Percentiles rank a stretch among this genome's conserved stretches.
These are phyloP conservation scores for Candida sakaeoensis DNA, from an alignment of 805 yeast species.

Conservation along the genomic window DNA sequence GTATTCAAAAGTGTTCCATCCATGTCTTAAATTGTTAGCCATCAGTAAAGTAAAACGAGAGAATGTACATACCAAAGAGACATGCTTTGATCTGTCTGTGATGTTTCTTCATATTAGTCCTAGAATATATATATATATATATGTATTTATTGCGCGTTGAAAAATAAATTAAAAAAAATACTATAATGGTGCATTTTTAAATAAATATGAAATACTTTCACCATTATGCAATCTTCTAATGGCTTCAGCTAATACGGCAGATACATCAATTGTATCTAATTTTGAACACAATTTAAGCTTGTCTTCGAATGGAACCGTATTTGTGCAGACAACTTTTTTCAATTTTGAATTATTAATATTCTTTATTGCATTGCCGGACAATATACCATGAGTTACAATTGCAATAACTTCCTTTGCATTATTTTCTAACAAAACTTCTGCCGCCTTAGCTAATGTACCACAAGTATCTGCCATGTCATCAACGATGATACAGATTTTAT, in stretches of 20 bases:
- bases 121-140: not conserved
- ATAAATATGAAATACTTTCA: conserved; percentile 77
- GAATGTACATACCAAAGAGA: conserved; percentile 55
- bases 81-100: conserved; percentile 49
- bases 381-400: conserved; percentile 78
- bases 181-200: conserved; percentile 60
- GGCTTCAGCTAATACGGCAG: conserved; percentile 75
- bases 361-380: conserved; percentile 69
- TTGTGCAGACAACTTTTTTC: conserved; percentile 71
- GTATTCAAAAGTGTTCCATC: conserved; percentile 92
- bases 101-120: not conserved
- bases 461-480: conserved; percentile 93
- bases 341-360: conserved; percentile 67
- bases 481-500: conserved; percentile 70
- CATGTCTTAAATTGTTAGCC: no score
- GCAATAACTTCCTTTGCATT: conserved; percentile 74
- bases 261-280: conserved; percentile 65
- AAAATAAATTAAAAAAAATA: not conserved
- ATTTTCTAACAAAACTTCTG: conserved; percentile 66
- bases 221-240: conserved; percentile 84
- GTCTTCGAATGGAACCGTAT: conserved; percentile 74
- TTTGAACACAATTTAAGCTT: conserved; percentile 56
- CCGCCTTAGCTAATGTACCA: conserved; percentile 81
- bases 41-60: no score
- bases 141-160: not conserved